Evolutionary conservation across 2,329 filamentous ascomycete species (phyloP).

Genomic region (Pleomassaria siparia): DNA sequence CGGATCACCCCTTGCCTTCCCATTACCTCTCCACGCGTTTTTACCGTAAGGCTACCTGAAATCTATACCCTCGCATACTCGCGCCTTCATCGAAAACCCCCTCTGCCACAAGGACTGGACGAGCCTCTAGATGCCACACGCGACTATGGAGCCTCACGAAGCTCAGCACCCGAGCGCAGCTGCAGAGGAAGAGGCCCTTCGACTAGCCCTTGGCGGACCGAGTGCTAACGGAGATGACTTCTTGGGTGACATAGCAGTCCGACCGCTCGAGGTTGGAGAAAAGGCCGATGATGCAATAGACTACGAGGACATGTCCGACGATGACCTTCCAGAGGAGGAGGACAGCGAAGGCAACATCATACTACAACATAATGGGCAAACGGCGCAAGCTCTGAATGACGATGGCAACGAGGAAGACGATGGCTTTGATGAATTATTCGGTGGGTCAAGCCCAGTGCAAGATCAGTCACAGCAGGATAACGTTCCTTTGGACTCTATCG

Average conservation of each 20-base stretch:
- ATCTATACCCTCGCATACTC: neutral
- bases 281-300: conserved; percentile 94
- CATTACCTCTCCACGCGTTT: conserved; percentile 16
- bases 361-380: conserved; percentile 34
- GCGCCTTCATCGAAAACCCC: neutral
- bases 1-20: conserved; percentile 7
- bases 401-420: conserved; percentile 40
- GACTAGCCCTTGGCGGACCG: conserved; percentile 21
- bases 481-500: conserved; percentile 40
- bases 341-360: conserved; percentile 20
- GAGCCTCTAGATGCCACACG: conserved; percentile 14
- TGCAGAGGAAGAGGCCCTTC: conserved; percentile 24
- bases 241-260: conserved; percentile 28
- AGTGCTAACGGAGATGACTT: conserved; percentile 22
- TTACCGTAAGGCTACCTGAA: conserved; percentile 8
- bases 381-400: conserved; percentile 28
- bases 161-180: conserved; percentile 10
- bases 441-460: conserved; percentile 45
- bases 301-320: conserved; percentile 87
- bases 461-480: conserved; percentile 38
- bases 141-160: conserved; percentile 13
- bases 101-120: neutral
- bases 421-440: conserved; percentile 67
- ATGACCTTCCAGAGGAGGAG: conserved; percentile 80
- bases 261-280: conserved; percentile 56